Evolutionary conservation across 2,329 filamentous ascomycete species (phyloP), one percentile per base, ranked within the genome.

Genomic region (Mariannaea elegans): DNA sequence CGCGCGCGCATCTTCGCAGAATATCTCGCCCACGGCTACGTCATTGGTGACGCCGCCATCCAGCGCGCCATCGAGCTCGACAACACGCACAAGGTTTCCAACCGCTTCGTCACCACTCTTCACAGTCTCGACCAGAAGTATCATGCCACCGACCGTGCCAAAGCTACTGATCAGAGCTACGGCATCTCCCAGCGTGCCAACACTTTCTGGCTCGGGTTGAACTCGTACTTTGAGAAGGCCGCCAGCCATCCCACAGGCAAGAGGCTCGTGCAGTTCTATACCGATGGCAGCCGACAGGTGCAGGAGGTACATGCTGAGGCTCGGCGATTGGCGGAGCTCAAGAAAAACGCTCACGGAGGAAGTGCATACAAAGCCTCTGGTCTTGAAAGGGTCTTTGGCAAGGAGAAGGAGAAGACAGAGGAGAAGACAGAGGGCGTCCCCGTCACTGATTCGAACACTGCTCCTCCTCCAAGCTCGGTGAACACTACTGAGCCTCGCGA

Each of bases 151-250:
- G 93, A 97, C 77, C 92, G 90, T 71, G 94, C 94, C 63, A 90
- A 89, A 80, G 89, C 90, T 2, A 85, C 94, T 52, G 94, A 99
- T 75, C 84, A 90, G 77, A 92, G 87, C 76, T 97, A 97, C 79
- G 90, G 91, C 69, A 87, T 98, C 73, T 86, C 87, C 54, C 84
- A 89, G 69, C 91, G 90, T 73, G 93, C 92, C 64, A 86, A 82
- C 72, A 84, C 79, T 59, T 74, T 89, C 60, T 79, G 86, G 60
- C 82, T 83, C 39, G 91, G 92, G 31, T 76, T 98, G 62, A 83
- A 83, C 76, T 93, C 90, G 12, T 99, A 98, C 86, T 98, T 97
- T 74, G 94, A 98, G 80, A 96, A 96, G 85, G 94, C 94, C 2
- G 82, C 89, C 57, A 90, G 85, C 75, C 96, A 93, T 0, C 93